Conservation (phyloP, 805 yeast species). For the Metschnikowia amazonensis region DNA sequence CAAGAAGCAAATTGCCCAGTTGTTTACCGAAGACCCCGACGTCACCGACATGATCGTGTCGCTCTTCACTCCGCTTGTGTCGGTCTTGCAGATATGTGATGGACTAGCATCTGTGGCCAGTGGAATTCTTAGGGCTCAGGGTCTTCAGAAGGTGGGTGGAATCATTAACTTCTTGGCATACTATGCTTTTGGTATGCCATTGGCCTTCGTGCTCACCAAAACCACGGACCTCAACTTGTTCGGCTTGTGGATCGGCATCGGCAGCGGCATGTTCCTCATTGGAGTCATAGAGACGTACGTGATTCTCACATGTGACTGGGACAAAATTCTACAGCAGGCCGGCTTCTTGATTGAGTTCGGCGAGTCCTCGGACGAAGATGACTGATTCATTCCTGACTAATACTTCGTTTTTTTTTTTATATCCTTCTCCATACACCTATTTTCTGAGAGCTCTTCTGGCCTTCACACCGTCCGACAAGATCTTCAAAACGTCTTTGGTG, state of each 20-base stretch:
- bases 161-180: slow-evolving; percentile 64
- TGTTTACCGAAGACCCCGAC: slow-evolving; percentile 60
- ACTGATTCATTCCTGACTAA: not conserved
- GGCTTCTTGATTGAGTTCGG: slow-evolving; percentile 21
- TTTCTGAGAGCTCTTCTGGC: slow-evolving; percentile 55
- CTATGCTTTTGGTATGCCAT: slow-evolving; percentile 66
- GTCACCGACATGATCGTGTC: slow-evolving; percentile 51
- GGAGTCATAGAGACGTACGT: slow-evolving; percentile 47
- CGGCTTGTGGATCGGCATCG: slow-evolving; percentile 77
- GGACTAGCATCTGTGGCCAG: slow-evolving; percentile 68
- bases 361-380: slow-evolving; percentile 12
- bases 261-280: slow-evolving; percentile 55
- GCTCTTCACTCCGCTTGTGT: slow-evolving; percentile 57
- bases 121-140: slow-evolving; percentile 73
- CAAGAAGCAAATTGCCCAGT: slow-evolving; percentile 45
- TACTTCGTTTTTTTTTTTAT: not conserved
- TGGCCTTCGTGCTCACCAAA: slow-evolving; percentile 55
- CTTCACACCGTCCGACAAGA: slow-evolving; percentile 79
- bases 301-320: slow-evolving; percentile 53
- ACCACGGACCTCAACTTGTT: slow-evolving; percentile 42
- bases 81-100: slow-evolving; percentile 65
- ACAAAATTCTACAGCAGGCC: slow-evolving; percentile 36
- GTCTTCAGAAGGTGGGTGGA: slow-evolving; percentile 72
- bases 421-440: not conserved
- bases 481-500: slow-evolving; percentile 75